These are phyloP conservation scores for Phyllosticta capitalensis DNA, from an alignment of 2,329 filamentous ascomycete species.

Conservation along the genomic window DNA sequence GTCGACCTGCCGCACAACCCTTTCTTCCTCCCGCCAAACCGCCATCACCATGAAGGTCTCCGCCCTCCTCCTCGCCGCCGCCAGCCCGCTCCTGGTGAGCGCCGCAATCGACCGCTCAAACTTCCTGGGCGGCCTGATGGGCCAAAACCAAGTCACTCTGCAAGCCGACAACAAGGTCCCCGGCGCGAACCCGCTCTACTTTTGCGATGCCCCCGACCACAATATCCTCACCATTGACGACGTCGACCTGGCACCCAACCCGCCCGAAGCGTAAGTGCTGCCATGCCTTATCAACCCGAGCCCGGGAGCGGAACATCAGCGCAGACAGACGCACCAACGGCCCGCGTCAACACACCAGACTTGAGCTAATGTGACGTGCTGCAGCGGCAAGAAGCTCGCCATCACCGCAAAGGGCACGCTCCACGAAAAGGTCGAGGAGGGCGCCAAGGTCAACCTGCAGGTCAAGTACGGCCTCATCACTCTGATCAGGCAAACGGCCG, in stretches of 20 bases:
- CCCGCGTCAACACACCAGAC: background rate
- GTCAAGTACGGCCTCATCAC: conserved; percentile 95
- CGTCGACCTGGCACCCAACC: conserved; percentile 78
- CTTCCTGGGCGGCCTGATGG: conserved; percentile 5
- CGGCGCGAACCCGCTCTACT: conserved; percentile 75
- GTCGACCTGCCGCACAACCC: background rate
- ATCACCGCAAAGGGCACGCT: conserved; percentile 76
- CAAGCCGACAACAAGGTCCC: conserved; percentile 56
- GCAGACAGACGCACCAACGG: background rate
- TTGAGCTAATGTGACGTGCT: background rate
- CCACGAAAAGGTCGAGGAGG: conserved; percentile 60
- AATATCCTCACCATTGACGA: conserved; percentile 68
- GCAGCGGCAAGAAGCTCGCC: conserved; percentile 64
- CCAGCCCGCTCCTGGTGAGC: conserved; percentile 5
- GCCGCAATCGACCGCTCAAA: conserved; percentile 1
- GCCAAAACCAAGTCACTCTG: conserved; percentile 15
- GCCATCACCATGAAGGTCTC: conserved; percentile 7
- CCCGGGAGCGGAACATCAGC: background rate
- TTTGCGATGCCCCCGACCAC: conserved; percentile 59
- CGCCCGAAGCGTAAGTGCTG: conserved; percentile 66
- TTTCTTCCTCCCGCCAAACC: background rate
- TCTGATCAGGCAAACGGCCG: conserved; percentile 68
- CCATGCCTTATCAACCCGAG: background rate
- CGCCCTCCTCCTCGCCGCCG: conserved; percentile 6
- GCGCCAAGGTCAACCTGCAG: conserved; percentile 69